These are phyloP conservation scores for Colletotrichum viniferum DNA, from an alignment of 2,329 filamentous ascomycete species.

Conservation along the genomic window DNA sequence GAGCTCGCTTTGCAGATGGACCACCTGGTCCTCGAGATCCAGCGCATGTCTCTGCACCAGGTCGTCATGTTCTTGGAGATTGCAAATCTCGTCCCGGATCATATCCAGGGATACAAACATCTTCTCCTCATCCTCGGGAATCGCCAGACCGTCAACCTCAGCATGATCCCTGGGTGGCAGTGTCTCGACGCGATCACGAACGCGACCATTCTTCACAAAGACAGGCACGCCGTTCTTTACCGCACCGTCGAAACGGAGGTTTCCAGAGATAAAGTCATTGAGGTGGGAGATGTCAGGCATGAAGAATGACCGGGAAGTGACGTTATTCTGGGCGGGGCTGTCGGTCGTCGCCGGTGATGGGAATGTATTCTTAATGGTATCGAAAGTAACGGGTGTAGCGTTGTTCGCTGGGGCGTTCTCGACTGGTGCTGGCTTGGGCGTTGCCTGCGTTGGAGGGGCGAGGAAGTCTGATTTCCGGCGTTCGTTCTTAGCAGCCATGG, in stretches of 20 bases:
- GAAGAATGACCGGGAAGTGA: slow-evolving; percentile 57
- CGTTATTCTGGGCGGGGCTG: slow-evolving; percentile 39
- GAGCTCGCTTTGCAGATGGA: slow-evolving; percentile 53
- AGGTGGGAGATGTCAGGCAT: slow-evolving; percentile 59
- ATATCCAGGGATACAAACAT: slow-evolving; percentile 67
- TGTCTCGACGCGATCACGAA: slow-evolving; percentile 46
- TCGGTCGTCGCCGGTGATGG: slow-evolving; percentile 37
- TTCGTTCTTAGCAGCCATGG: slow-evolving; percentile 11
- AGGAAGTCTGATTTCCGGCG: slow-evolving; percentile 14
- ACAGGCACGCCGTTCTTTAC: slow-evolving; percentile 59
- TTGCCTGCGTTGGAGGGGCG: slow-evolving; percentile 9
- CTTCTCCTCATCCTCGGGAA: slow-evolving; percentile 59
- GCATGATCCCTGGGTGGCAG: slow-evolving; percentile 45
- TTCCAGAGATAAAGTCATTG: slow-evolving; percentile 62
- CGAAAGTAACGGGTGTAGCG: slow-evolving; percentile 19
- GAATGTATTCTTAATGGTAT: slow-evolving; percentile 20
- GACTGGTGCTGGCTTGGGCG: slow-evolving; percentile 6
- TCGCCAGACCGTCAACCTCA: slow-evolving; percentile 53
- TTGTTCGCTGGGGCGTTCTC: background rate
- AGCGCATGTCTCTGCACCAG: slow-evolving; percentile 59
- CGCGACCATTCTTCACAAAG: slow-evolving; percentile 58
- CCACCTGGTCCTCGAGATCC: slow-evolving; percentile 56
- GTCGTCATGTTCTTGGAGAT: slow-evolving; percentile 61
- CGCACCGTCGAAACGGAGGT: slow-evolving; percentile 54
- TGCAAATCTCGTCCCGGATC: slow-evolving; percentile 62